These are phyloP conservation scores for Flaveria brownii DNA, from an alignment of 129 eudicot genomes.

Conservation along the genomic window DNA sequence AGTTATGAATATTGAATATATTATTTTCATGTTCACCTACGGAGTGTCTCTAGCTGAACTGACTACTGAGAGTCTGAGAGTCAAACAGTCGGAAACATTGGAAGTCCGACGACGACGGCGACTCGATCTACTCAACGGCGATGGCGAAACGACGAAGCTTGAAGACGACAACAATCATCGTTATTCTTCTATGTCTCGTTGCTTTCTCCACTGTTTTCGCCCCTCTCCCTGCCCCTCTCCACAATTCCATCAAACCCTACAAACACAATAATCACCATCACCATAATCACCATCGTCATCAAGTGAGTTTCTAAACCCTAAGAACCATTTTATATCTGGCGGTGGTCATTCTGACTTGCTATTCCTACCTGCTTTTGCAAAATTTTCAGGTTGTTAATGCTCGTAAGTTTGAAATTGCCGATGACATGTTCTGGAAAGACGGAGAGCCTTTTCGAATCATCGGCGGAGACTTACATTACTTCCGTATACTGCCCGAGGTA, in stretches of 20 bases:
- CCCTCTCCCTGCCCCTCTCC: conserved; percentile 26
- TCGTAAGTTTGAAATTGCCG: conserved; percentile 66
- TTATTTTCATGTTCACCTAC: no score
- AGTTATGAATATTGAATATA: no score
- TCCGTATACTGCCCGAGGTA: conserved; percentile 84
- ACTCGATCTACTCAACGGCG: conserved; percentile 1
- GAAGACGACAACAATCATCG: conserved; percentile 18
- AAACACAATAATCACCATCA: conserved; percentile 18
- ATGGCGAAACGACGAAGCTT: conserved; percentile 38
- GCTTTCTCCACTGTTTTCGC: conserved; percentile 38
- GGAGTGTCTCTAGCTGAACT: background rate
- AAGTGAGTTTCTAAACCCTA: conserved; percentile 21
- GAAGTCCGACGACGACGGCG: background rate
- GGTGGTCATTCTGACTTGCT: conserved; percentile 13
- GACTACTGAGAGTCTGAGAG: background rate
- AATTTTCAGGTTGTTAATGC: conserved; percentile 28
- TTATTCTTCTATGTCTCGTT: conserved; percentile 26
- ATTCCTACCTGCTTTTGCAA: background rate
- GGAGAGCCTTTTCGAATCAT: conserved; percentile 82
- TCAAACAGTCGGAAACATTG: conserved; percentile 11
- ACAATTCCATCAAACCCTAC: conserved; percentile 18
- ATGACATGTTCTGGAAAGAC: conserved; percentile 92
- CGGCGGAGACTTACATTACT: conserved; percentile 96
- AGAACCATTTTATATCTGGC: background rate
- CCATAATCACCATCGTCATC: conserved; percentile 15